These are phyloP conservation scores for Fusarium guadeloupense DNA, from an alignment of 2,329 filamentous ascomycete genomes.

Conservation along the genomic window DNA sequence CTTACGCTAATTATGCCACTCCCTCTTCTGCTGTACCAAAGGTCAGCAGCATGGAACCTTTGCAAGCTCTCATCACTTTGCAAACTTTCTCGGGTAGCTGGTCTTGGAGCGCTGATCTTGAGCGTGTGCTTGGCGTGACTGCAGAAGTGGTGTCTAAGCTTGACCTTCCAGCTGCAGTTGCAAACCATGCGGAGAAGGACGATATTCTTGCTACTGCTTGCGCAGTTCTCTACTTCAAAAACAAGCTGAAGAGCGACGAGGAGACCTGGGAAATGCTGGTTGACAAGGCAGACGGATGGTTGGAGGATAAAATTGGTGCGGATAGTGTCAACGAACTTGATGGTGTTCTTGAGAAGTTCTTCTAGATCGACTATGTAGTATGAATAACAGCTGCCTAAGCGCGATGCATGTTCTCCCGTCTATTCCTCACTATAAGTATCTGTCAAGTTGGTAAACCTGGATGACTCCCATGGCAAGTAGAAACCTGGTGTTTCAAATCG, in stretches of 20 bases:
- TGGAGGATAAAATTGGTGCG: slow-evolving; percentile 43
- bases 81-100: slow-evolving; percentile 56
- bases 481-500: no score
- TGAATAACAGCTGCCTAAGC: not conserved
- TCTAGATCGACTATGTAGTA: slow-evolving; percentile 2
- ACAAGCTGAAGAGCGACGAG: slow-evolving; percentile 52
- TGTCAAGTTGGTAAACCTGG: no score
- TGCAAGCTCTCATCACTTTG: slow-evolving; percentile 56
- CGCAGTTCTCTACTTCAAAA: slow-evolving; percentile 53
- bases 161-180: slow-evolving; percentile 1
- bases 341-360: slow-evolving; percentile 22
- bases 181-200: not conserved
- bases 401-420: no score
- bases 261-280: slow-evolving; percentile 73
- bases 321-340: slow-evolving; percentile 24
- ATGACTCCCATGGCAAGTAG: no score
- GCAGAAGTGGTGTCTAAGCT: slow-evolving; percentile 6
- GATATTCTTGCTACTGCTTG: slow-evolving; percentile 44
- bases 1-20: not conserved
- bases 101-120: slow-evolving; percentile 45
- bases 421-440: no score
- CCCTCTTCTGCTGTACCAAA: not conserved
- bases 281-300: slow-evolving; percentile 66
- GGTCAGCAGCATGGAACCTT: slow-evolving; percentile 1
- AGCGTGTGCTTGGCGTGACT: slow-evolving; percentile 39